A percentile compares a stretch with the other conserved stretches of the same genome.
These are phyloP conservation scores for Colletotrichum trifolii DNA, from an alignment of 2,329 filamentous ascomycete genomes.

Conservation along the genomic window DNA sequence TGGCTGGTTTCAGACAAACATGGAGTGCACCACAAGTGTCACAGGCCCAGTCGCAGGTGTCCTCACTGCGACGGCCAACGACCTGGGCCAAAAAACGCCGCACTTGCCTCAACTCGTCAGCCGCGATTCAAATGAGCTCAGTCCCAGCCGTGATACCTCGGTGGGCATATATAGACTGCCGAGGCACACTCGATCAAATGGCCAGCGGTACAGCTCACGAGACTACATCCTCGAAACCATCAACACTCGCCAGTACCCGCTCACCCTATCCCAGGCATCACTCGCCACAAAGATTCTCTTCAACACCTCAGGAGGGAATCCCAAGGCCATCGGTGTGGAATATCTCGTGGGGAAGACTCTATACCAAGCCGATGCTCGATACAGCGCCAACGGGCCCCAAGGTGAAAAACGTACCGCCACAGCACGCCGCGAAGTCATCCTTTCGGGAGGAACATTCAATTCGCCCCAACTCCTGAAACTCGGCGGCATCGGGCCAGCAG, in stretches of 20 bases:
- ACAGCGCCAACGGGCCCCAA: conserved; percentile 37
- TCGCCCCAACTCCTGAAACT: conserved; percentile 64
- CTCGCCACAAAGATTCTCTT: conserved; percentile 35
- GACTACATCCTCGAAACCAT: conserved; percentile 40
- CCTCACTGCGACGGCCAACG: conserved; percentile 11
- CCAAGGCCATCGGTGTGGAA: conserved; percentile 17
- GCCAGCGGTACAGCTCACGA: conserved; percentile 43
- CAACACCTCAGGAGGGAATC: not conserved
- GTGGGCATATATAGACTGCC: conserved; percentile 43
- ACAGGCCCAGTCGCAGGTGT: conserved; percentile 9
- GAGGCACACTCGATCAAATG: conserved; percentile 43
- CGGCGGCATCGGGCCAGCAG: conserved; percentile 58
- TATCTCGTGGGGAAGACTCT: conserved; percentile 38
- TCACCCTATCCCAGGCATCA: conserved; percentile 25
- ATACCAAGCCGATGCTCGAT: conserved; percentile 37
- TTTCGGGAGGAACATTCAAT: conserved; percentile 62
- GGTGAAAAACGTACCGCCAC: conserved; percentile 37
- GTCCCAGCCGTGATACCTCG: conserved; percentile 41
- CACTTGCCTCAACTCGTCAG: conserved; percentile 17
- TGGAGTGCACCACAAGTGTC: conserved; percentile 17
- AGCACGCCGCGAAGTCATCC: conserved; percentile 57
- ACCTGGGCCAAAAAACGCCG: conserved; percentile 6
- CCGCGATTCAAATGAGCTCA: conserved; percentile 37
- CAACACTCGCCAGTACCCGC: conserved; percentile 17
- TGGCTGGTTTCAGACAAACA: conserved; percentile 49